These are phyloP conservation scores for Lachancea mirantina DNA, from an alignment of 805 yeast genomes.

Conservation along the genomic window DNA sequence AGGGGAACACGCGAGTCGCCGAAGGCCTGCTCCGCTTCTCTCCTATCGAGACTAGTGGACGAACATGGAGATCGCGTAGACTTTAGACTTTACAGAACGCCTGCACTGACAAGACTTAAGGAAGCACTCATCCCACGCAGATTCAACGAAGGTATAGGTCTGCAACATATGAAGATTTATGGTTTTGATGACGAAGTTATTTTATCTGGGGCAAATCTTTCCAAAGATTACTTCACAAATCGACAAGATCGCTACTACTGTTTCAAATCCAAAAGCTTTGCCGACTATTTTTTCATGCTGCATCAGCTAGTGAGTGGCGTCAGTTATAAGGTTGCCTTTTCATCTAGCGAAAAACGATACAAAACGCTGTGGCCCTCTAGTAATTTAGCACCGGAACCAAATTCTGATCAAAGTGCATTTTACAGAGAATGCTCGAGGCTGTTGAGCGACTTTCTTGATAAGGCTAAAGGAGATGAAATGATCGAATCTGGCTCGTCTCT, in stretches of 20 bases:
- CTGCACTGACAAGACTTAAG: slow-evolving; percentile 64
- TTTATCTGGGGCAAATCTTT: slow-evolving; percentile 85
- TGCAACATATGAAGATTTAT: slow-evolving; percentile 95
- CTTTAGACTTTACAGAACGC: slow-evolving; percentile 83
- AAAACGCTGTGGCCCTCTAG: slow-evolving; percentile 65
- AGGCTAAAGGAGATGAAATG: slow-evolving; percentile 9
- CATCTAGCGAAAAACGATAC: slow-evolving; percentile 42
- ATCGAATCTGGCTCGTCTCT: slow-evolving; percentile 16
- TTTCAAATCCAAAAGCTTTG: slow-evolving; percentile 48
- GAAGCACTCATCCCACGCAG: slow-evolving; percentile 67
- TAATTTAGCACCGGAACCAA: slow-evolving; percentile 64
- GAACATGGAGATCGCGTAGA: slow-evolving; percentile 67
- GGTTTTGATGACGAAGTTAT: slow-evolving; percentile 90
- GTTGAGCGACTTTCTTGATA: slow-evolving; percentile 48
- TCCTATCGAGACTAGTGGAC: slow-evolving; percentile 58
- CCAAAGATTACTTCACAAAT: slow-evolving; percentile 86
- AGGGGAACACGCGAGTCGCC: slow-evolving; percentile 95
- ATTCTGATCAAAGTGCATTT: slow-evolving; percentile 43
- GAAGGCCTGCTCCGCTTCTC: slow-evolving; percentile 62
- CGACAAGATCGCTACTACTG: slow-evolving; percentile 89
- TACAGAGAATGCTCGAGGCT: slow-evolving; percentile 47
- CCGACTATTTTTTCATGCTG: slow-evolving; percentile 69
- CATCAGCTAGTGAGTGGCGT: slow-evolving; percentile 61
- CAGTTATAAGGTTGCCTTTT: slow-evolving; percentile 57
- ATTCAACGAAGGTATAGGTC: slow-evolving; percentile 82